A percentile compares a stretch with the other conserved stretches of the same genome.
Conservation (phyloP, 2,329 filamentous ascomycete species). For the Diplodia intermedia region DNA sequence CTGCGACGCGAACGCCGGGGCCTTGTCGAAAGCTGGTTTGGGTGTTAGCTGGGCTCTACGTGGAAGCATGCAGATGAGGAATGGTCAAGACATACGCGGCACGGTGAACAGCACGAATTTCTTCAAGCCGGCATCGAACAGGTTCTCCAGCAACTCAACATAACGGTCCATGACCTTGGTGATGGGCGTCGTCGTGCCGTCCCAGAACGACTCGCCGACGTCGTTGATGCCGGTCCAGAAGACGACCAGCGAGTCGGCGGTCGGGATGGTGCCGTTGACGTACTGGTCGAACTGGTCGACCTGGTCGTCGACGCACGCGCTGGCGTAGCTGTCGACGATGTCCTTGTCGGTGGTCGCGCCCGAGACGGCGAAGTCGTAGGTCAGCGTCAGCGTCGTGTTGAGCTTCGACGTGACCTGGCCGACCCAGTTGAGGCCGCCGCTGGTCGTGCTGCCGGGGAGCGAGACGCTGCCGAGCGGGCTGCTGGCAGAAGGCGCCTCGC, state of each 20-base stretch:
- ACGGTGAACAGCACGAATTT: conserved; percentile 68
- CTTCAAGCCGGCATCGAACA: conserved; percentile 62
- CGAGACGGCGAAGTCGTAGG: conserved; percentile 39
- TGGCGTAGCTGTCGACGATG: conserved; percentile 29
- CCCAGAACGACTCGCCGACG: conserved; percentile 36
- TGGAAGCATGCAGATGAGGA: not conserved
- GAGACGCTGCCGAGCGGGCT: conserved; percentile 39
- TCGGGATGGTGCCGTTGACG: conserved; percentile 35
- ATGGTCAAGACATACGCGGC: conserved; percentile 49
- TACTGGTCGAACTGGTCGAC: conserved; percentile 37
- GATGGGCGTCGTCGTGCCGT: conserved; percentile 2
- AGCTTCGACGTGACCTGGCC: conserved; percentile 37
- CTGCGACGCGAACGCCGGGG: conserved; percentile 41
- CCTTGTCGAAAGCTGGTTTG: conserved; percentile 36
- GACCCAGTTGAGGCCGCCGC: conserved; percentile 39
- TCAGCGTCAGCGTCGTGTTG: conserved; percentile 35
- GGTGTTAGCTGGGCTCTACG: conserved; percentile 34
- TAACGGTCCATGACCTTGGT: conserved; percentile 48
- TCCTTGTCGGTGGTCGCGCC: conserved; percentile 37
- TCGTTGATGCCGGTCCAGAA: conserved; percentile 41
- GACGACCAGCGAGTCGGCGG: conserved; percentile 34
- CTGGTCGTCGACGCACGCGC: conserved; percentile 33
- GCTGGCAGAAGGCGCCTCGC: conserved; percentile 35
- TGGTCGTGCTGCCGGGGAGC: conserved; percentile 37
- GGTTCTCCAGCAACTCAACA: conserved; percentile 51